Percentiles rank a stretch among this genome's conserved stretches.
These are phyloP conservation scores for Bacidia gigantensis DNA, from an alignment of 495 filamentous ascomycete genomes.

Conservation along the genomic window DNA sequence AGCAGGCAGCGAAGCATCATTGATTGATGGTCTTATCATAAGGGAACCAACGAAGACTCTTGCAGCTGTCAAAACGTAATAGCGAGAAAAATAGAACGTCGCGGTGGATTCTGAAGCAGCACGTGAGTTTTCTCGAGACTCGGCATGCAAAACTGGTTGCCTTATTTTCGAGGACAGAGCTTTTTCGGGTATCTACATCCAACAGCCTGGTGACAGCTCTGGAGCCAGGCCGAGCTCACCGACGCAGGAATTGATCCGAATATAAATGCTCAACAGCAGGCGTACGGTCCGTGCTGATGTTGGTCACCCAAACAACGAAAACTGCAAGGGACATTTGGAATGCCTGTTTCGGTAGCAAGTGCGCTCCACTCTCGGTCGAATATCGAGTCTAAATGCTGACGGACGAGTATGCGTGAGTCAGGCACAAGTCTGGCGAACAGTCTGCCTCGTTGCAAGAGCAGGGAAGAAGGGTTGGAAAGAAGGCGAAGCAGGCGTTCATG, in stretches of 20 bases:
- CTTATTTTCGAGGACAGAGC: not conserved
- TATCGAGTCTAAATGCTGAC: too few species aligned
- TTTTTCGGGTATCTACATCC: not conserved
- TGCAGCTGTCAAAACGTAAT: not conserved
- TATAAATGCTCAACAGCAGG: not conserved
- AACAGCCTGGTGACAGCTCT: too few species aligned
- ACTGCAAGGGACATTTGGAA: not conserved
- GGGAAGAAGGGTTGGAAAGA: not conserved
- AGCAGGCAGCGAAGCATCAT: too few species aligned
- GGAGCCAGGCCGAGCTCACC: not conserved
- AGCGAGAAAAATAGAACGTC: not conserved
- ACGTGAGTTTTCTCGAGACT: not conserved
- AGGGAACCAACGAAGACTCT: too few species aligned
- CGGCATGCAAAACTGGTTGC: not conserved
- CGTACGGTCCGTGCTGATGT: not conserved
- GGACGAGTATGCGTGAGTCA: not conserved
- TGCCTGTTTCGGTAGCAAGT: not conserved
- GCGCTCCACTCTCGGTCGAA: not conserved
- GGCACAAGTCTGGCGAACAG: not conserved
- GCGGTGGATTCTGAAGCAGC: not conserved
- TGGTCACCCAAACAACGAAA: not conserved
- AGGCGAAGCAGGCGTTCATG: constrained; percentile 1
- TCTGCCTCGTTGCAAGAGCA: not conserved
- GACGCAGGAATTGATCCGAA: not conserved
- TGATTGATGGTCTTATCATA: too few species aligned